Conservation (phyloP, 805 yeast genomes). For the Myxozyma monticola region DNA sequence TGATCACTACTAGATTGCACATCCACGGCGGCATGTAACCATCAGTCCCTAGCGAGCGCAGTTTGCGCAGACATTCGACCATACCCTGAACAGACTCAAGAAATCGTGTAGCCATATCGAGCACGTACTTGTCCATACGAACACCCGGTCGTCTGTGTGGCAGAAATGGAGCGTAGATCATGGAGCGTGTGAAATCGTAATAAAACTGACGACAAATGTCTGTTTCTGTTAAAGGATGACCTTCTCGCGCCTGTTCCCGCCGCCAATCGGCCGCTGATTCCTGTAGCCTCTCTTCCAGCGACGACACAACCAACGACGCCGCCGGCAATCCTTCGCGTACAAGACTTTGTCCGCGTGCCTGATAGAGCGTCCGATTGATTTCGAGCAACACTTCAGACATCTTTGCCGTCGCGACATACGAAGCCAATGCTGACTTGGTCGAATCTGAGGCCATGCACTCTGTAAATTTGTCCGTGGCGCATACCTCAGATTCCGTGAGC, state of each 20-base stretch:
- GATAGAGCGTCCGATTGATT: slow-evolving; percentile 13
- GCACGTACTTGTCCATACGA: neutral
- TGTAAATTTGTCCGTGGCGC: no score
- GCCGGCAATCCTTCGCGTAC: neutral
- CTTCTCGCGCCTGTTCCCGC: neutral
- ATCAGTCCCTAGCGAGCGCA: slow-evolving; percentile 4
- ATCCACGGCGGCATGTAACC: slow-evolving; percentile 21
- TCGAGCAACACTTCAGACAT: slow-evolving; percentile 10
- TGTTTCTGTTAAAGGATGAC: neutral
- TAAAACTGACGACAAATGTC: slow-evolving; percentile 4
- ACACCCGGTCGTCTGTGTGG: slow-evolving; percentile 4
- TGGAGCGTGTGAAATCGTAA: slow-evolving; percentile 1
- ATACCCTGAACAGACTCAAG: slow-evolving; percentile 6
- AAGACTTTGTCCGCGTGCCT: neutral
- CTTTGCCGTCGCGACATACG: slow-evolving; percentile 10
- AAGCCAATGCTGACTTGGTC: slow-evolving; percentile 5
- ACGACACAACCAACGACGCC: slow-evolving; percentile 9
- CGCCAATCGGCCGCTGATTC: no score
- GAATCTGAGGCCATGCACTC: neutral
- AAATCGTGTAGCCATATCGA: slow-evolving; percentile 6
- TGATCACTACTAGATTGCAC: slow-evolving; percentile 7
- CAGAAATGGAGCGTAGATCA: slow-evolving; percentile 12
- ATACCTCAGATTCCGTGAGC: slow-evolving; percentile 5
- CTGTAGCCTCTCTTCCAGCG: slow-evolving; percentile 7
- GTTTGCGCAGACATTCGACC: slow-evolving; percentile 1